Base-by-base conservation (phyloP, 768 basidiomycete species). In the Suillus alpinus region DNA sequence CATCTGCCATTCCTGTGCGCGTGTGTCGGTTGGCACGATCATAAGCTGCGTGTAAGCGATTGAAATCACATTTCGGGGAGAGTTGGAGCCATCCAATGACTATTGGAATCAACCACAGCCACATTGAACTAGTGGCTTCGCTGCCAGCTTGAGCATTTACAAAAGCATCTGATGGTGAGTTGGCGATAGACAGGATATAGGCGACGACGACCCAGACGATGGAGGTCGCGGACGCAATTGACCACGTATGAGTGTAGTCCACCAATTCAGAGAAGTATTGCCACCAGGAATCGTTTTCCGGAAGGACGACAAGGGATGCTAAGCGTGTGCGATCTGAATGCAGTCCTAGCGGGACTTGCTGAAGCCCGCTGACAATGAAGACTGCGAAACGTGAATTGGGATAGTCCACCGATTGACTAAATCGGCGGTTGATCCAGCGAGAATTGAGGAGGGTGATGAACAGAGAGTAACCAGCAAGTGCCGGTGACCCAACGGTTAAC, bases 381-480 rank as follows among this genome's bases (percentile, higher is more conserved):
- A 70, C 69, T 0, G 75, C 75, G 6, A 12, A 37, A 26, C 14
- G 46, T 47, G 46, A 47, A 26, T 47, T 68, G 2, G 69, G 67
- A 56, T 77, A 78, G 1, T 60, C 63, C 44, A 73, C 69, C 0
- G 63, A 61, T 13, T 71, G 57, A 47, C 14, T 14, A 59, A 76
- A 76, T 0, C 68, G 71, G 34, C 66, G 69, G 4, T 73, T 68
- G 59, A 80, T 67, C 79, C 79, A 82, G 23, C 77, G 71, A 18
- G 71, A 65, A 59, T 81, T 81, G 16, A 81, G 71, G 6, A 78
- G 73, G 9, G 80, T 79, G 14, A 82, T 32, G 20, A 64, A 73
- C 6, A 82, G 59, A 1, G 81, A 81, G 64, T 81, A 83, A 4
- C 75, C 77, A 1, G 81, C 79, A 2, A 83, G 74, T 4, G 66